Evolutionary conservation across 176 grass and related monocot species (phyloP).

Genomic region (Eragrostis curvula): DNA sequence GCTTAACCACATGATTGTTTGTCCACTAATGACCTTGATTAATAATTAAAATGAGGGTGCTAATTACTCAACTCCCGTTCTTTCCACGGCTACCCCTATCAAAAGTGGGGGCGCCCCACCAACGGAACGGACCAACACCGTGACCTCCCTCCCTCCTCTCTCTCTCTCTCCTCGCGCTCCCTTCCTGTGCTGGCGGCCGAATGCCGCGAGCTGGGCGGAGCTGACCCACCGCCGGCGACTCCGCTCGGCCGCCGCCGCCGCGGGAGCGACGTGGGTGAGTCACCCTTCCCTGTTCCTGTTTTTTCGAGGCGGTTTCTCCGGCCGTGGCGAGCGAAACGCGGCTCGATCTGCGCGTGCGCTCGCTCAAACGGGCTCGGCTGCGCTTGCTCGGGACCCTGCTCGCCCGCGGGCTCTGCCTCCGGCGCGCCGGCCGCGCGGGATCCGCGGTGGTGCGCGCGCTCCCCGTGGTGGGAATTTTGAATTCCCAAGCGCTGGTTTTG

Average conservation of each 20-base stretch:
- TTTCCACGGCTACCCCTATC: background rate
- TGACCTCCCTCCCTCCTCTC: background rate
- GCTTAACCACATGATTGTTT: slow-evolving; percentile 1
- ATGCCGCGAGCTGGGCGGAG: slow-evolving; percentile 32
- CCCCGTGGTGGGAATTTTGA: slow-evolving; percentile 42
- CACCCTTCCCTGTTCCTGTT: background rate
- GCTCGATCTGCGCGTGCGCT: slow-evolving; percentile 36
- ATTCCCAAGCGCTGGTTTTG: slow-evolving; percentile 34
- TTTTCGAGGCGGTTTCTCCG: background rate
- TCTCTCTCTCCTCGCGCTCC: background rate
- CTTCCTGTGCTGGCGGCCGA: background rate
- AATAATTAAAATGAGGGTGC: background rate
- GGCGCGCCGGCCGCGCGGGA: background rate
- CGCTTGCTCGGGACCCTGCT: background rate
- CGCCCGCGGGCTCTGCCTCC: too few species aligned
- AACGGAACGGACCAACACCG: slow-evolving; percentile 27
- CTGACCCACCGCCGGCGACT: slow-evolving; percentile 41
- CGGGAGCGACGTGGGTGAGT: slow-evolving; percentile 18
- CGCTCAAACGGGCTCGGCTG: background rate
- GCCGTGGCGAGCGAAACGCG: background rate
- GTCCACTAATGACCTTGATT: slow-evolving; percentile 7
- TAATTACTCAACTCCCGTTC: background rate
- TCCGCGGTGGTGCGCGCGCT: slow-evolving; percentile 6
- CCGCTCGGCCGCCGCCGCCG: background rate
- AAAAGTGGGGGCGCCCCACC: slow-evolving; percentile 44